Base-by-base conservation (phyloP, 2,329 filamentous ascomycete genomes). In the Trichoderma atroviride region DNA sequence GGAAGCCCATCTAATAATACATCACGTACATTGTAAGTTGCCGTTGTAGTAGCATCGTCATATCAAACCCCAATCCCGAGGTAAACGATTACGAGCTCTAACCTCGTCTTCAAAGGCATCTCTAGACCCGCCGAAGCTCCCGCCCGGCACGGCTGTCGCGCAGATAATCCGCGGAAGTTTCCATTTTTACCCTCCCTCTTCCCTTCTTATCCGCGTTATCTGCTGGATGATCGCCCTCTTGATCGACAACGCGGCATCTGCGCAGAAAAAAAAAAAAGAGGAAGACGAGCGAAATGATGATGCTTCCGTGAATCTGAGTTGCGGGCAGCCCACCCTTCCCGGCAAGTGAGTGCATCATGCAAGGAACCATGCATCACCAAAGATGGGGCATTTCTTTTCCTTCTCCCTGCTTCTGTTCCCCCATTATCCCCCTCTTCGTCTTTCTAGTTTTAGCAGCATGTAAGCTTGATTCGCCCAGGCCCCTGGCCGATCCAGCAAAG, bases 401-500 rank as follows among this genome's bases (percentile, higher is more conserved):
- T 56, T 19, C 16, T 24, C 14, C 37, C 16, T 14, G 35, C 35
- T 22, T 47, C 19, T n/a, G 22, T 47, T 10, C 16, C 1, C 43
- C 43, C 19, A 3, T 22, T 29, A 4, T 16, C 2, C 52, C 52
- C 13, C 40, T 6, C 4, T 19, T 43, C 40, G 40, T n/a, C 19
- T 43, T 2, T 5, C 4, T 35, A 35, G 13, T 14, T 35, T 4
- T n/a, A 43, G 40, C 16, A 55, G 14, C 52, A 31, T 56, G 27
- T 29, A 22, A 11, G 57, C 57, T 9, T 43, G 40, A 35, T 43
- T 43, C 19, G 7, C 43, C 19, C 37, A 59, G 57, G 22, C 35
- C 16, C 22, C 59, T 16, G 59, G 29, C 11, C 77, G 77, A 77
- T 78, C 73, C 70, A 71, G 68, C 68, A 27, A 69, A 70, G 63